Evolutionary conservation across 2,329 filamentous ascomycete species (phyloP), one percentile per base, ranked within the genome.

Genomic region (Plenodomus lindquistii): DNA sequence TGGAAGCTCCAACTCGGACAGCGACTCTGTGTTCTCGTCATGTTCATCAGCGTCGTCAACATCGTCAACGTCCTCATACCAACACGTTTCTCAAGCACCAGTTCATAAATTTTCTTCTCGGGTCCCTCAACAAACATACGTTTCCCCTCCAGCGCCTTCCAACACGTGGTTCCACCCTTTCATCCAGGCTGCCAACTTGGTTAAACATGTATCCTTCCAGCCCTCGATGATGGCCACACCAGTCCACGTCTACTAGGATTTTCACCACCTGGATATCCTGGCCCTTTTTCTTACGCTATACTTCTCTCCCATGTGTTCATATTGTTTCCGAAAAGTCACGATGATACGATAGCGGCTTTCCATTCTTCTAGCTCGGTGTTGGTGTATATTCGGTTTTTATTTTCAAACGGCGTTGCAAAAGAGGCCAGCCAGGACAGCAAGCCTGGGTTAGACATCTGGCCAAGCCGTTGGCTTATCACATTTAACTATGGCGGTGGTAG

Each of bases 191-290:
- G 69, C 67, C 55, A 72, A 72, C 48, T 45, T 72, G 22, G 70
- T 73, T 54, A 73, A 73, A 53, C 70, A 73, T 61, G 67, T 72
- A 36, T 73, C 69, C 17, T 73, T 72, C 61, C 70, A 73, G 64
- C 66, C 67, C 15, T 64, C 67, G 1, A 71, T 70, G 59, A 66
- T 71, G 65, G 54, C 63, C 44, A 54, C 59, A 20, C 70, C 70
- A 48, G 66, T 73, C 19, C 67, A 67, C 52, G 69, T 71, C 37
- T 71, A 71, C 60, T 72, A 69, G 57, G 37, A 31, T 18, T 42
- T 24, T 37, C 19, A 18, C 34, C 35, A 29, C 40, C 36, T 20
- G 40, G 31, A 40, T 37, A 42, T 17, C 42, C 20, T 38, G 57
- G 54, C 61, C 18, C 42, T 40, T 53, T 50, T 51, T 44, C 45